Conservation (phyloP, 1,139 yeast species). For the Taphrina deformans region DNA sequence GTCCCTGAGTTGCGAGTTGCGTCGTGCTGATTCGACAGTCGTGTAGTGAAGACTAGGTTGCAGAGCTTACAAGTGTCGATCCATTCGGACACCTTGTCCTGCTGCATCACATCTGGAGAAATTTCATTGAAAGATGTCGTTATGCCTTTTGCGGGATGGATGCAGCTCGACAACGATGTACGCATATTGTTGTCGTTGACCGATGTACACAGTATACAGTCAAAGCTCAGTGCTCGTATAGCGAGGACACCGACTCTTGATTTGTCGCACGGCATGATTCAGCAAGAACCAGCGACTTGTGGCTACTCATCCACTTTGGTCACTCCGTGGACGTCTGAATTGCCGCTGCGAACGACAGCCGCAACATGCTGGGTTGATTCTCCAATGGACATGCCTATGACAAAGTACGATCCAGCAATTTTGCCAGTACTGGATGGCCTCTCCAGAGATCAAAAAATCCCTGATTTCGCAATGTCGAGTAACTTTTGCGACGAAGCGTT, state of each 20-base stretch:
- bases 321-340: not conserved
- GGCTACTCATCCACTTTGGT: not conserved
- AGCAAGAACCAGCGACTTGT: not conserved
- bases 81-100: not conserved
- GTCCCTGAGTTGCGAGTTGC: not conserved
- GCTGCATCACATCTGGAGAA: not conserved
- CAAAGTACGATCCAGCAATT: not conserved
- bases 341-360: not conserved
- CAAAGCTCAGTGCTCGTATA: not conserved
- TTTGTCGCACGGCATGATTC: not conserved
- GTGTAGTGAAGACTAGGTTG: not conserved
- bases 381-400: not conserved
- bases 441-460: not conserved
- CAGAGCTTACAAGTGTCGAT: not conserved
- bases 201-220: not conserved
- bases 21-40: not conserved
- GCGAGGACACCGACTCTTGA: slow-evolving; percentile 1
- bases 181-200: not conserved
- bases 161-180: not conserved
- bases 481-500: not conserved
- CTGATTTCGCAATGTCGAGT: not conserved
- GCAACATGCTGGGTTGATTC: not conserved
- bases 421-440: not conserved
- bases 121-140: not conserved
- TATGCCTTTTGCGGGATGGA: slow-evolving; percentile 3